Base-by-base conservation (phyloP, 2,329 filamentous ascomycete species). In the Tricladium varicosporioides region DNA sequence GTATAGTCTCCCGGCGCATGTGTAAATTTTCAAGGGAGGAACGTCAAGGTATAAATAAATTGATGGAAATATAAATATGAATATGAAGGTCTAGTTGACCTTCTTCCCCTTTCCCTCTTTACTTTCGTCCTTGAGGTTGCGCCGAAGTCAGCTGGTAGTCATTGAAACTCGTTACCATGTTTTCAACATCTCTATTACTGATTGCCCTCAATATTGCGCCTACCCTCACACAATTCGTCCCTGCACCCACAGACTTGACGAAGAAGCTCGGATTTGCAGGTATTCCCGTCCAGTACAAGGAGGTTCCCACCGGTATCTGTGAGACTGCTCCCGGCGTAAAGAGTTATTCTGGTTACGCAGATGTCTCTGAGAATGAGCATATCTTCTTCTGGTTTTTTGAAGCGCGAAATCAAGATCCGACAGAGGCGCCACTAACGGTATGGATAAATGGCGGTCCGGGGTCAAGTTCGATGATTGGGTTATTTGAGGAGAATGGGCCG, bases 381-480 rank as follows among this genome's bases (percentile, higher is more conserved):
- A 72, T 76, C 40, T 77, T 77, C 68, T 68, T 67, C 56, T 76
- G 75, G 74, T 77, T 77, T 59, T 73, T 78, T 63, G 75, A 77
- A 58, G 67, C 74, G 0, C 67, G 76, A 22, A 75, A 80, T 54
- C 70, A 71, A 19, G 75, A 78, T 61, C 76, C 83, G 1, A 63
- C 68, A 67, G 79, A 57, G 71, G 75, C 60, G 70, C 78, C 76
- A 10, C 65, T 85, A 47, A 80, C 83, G 1, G 79, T 58, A 31
- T 54, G 82, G 82, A 78, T 88, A 59, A 87, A 86, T 68, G 85
- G 86, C 36, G 85, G 85, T 1, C 85, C 85, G 0, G 85, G 85
- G 2, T 77, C 76, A 46, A 84, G 80, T 65, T 86, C 82, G 53
- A 78, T 88, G 76, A 78, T 83, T 57, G 84, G 84, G 18, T 74